These are phyloP conservation scores for Lonicera japonica DNA, from an alignment of 129 eudicot genomes.

Conservation along the genomic window DNA sequence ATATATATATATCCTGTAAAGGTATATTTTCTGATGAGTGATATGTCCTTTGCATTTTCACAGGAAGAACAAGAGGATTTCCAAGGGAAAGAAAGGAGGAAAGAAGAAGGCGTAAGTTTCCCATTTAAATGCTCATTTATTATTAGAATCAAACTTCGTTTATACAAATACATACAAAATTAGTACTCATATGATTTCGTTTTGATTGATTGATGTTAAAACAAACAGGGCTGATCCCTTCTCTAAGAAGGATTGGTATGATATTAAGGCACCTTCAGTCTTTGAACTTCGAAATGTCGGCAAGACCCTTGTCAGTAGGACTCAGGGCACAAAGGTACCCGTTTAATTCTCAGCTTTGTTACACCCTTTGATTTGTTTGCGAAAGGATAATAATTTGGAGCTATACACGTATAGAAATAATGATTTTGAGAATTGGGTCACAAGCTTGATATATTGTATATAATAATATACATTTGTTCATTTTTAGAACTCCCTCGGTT, in stretches of 20 bases:
- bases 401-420: too few relatives aligned
- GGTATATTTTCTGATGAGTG: not conserved
- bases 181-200: not conserved
- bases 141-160: not conserved
- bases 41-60: not conserved
- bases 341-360: too few relatives aligned
- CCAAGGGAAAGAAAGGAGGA: conserved; percentile 14
- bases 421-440: too few relatives aligned
- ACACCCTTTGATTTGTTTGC: too few relatives aligned
- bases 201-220: not conserved
- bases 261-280: conserved; percentile 12
- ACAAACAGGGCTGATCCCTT: conserved; percentile 13
- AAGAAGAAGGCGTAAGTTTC: conserved; percentile 12
- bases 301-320: conserved; percentile 21
- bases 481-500: too few relatives aligned
- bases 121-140: not conserved
- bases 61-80: conserved; percentile 14
- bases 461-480: too few relatives aligned
- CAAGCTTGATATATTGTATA: too few relatives aligned
- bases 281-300: conserved; percentile 16
- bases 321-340: conserved; percentile 28
- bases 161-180: too few relatives aligned
- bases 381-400: too few relatives aligned
- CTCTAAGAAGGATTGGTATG: conserved; percentile 23
- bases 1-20: not conserved